phyloP scores from a whole-genome alignment of 768 basidiomycete species.

The Mycena rebaudengoi region DNA sequence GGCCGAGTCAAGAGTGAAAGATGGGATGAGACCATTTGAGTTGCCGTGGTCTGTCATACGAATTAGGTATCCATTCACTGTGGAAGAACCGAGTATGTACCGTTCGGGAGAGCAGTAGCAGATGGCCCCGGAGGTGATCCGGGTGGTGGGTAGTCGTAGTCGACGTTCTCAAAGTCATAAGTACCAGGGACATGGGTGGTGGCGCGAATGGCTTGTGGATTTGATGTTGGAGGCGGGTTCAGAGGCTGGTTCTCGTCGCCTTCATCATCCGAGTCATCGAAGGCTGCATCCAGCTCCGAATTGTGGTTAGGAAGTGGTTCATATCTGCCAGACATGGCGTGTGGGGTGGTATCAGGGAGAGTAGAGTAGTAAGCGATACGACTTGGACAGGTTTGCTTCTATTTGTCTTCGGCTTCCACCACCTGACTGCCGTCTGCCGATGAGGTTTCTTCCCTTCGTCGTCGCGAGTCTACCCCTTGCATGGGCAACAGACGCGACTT shows the following conservation, averaged over 20 bases:
- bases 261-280: conserved; percentile 81
- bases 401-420: background rate
- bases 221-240: conserved; percentile 50
- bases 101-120: conserved; percentile 70
- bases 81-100: background rate
- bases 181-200: conserved; percentile 46
- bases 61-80: background rate
- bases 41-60: conserved; percentile 59
- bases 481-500: conserved; percentile 18
- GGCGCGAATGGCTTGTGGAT: conserved; percentile 30
- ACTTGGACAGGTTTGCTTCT: background rate
- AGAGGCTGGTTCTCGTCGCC: conserved; percentile 65
- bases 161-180: conserved; percentile 84
- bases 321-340: conserved; percentile 65
- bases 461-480: background rate
- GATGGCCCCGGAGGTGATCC: conserved; percentile 80
- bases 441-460: background rate
- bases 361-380: background rate
- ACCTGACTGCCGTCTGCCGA: background rate
- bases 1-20: conserved; percentile 45
- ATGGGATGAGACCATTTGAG: conserved; percentile 74
- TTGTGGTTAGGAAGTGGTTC: conserved; percentile 70
- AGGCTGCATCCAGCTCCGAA: conserved; percentile 84
- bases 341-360: background rate
- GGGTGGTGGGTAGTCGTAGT: conserved; percentile 85